Percentiles rank a stretch among this genome's conserved stretches.
These are phyloP conservation scores for Casuarina glauca DNA, from an alignment of 306 rosid genomes.

Conservation along the genomic window DNA sequence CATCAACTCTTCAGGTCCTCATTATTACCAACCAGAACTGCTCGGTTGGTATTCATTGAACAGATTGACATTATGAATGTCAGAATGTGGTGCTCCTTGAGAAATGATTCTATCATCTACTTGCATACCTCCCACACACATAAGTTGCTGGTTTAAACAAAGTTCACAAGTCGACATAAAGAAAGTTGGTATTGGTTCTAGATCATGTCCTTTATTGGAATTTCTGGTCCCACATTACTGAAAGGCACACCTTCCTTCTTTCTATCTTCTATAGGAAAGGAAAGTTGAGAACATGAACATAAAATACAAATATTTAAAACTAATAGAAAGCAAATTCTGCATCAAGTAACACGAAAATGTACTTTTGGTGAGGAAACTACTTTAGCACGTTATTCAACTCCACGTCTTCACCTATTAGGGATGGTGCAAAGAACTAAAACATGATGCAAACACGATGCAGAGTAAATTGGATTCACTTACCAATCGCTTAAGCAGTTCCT, in stretches of 20 bases:
- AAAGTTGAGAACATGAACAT: neutral
- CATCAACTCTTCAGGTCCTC: neutral
- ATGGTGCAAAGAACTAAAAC: constrained; percentile 1
- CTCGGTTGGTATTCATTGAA: neutral
- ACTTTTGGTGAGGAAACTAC: neutral
- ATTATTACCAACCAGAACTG: neutral
- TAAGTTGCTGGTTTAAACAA: neutral
- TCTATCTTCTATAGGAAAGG: neutral
- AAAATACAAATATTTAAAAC: neutral
- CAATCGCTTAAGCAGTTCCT: constrained; percentile 75
- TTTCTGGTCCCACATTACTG: neutral
- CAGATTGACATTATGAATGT: neutral
- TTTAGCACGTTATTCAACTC: constrained; percentile 1
- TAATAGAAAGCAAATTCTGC: neutral
- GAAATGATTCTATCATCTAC: neutral
- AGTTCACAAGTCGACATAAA: neutral
- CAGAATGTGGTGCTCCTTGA: neutral
- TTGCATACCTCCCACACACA: neutral
- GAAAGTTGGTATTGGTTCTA: neutral
- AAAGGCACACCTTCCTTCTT: neutral
- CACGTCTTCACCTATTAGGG: constrained; percentile 19
- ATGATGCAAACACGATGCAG: neutral
- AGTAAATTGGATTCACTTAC: constrained; percentile 41
- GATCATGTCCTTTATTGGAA: neutral
- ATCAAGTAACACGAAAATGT: neutral